Percentiles rank a stretch among this genome's conserved stretches.
These are phyloP conservation scores for Sugiyamaella sp. DNA, from an alignment of 1,139 yeast species.

Conservation along the genomic window DNA sequence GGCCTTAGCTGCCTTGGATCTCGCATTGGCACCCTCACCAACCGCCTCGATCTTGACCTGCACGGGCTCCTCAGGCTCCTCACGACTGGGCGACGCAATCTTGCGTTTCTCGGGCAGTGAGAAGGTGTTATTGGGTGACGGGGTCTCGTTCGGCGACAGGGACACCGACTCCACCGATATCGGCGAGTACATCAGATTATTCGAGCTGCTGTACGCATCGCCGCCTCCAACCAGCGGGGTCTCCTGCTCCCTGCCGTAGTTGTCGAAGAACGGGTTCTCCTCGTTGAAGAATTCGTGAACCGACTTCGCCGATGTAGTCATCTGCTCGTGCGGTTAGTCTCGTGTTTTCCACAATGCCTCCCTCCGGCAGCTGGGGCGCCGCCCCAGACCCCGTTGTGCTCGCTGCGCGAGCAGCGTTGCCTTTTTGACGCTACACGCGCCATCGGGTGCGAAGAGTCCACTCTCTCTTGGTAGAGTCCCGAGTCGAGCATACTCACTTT, in stretches of 20 bases:
- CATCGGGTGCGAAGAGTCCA: no score
- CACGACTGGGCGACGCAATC: constrained; percentile 5
- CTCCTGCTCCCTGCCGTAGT: constrained; percentile 13
- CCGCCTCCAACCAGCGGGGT: neutral
- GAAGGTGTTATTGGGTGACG: constrained; percentile 13
- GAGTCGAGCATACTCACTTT: neutral
- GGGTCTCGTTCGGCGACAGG: constrained; percentile 22
- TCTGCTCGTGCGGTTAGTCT: neutral
- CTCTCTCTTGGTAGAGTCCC: no score
- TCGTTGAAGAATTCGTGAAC: constrained; percentile 27
- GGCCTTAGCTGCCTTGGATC: constrained; percentile 19
- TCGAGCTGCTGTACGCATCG: constrained; percentile 1
- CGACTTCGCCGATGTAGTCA: constrained; percentile 26
- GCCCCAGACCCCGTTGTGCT: neutral
- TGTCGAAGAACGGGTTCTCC: constrained; percentile 25
- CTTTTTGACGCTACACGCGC: neutral
- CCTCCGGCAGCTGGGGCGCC: neutral
- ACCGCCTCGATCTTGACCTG: neutral
- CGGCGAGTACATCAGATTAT: constrained; percentile 21
- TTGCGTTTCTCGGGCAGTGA: constrained; percentile 21
- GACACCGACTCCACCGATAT: constrained; percentile 25
- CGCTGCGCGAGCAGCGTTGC: neutral
- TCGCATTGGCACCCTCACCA: neutral
- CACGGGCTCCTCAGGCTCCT: constrained; percentile 2
- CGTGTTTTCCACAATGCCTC: neutral